Conservation (phyloP, 2,329 filamentous ascomycete species). For the Chalara sp. region DNA sequence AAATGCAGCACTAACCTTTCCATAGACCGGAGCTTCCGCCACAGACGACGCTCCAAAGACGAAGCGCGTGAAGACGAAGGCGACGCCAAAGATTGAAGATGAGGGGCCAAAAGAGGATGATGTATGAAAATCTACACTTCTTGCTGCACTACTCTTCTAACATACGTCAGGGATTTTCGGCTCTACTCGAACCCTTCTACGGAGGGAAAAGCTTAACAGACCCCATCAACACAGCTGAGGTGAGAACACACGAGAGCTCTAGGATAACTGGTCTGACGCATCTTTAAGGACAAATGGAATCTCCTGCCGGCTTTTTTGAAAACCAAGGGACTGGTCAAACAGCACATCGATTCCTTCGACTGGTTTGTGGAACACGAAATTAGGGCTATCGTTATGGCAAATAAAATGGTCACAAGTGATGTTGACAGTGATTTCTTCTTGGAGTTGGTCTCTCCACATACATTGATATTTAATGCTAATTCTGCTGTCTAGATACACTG, state of each 20-base stretch:
- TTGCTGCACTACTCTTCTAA: not conserved
- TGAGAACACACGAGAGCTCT: slow-evolving; percentile 3
- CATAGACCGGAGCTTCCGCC: not conserved
- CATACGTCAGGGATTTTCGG: slow-evolving; percentile 45
- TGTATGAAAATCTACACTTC: slow-evolving; percentile 9
- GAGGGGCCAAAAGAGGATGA: slow-evolving; percentile 17
- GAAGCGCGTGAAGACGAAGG: slow-evolving; percentile 16
- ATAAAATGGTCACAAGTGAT: slow-evolving; percentile 82
- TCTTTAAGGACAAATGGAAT: slow-evolving; percentile 86
- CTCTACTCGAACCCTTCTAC: slow-evolving; percentile 63
- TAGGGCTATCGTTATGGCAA: slow-evolving; percentile 92
- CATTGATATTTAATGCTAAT: slow-evolving; percentile 2
- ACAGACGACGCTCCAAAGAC: slow-evolving; percentile 15
- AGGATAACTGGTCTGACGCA: slow-evolving; percentile 28
- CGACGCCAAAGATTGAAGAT: slow-evolving; percentile 12
- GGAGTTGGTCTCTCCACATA: slow-evolving; percentile 40
- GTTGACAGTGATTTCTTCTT: slow-evolving; percentile 90
- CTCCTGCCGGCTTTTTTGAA: slow-evolving; percentile 95
- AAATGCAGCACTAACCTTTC: too few relatives aligned
- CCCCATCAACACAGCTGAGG: slow-evolving; percentile 58
- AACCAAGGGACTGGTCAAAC: slow-evolving; percentile 91
- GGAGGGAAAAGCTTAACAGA: slow-evolving; percentile 61
- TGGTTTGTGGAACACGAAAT: slow-evolving; percentile 96
- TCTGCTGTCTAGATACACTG: slow-evolving; percentile 51
- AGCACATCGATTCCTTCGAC: slow-evolving; percentile 88